phyloP scores from a whole-genome alignment of 108 stramenopile species.

The Cyclotella cryptica region DNA sequence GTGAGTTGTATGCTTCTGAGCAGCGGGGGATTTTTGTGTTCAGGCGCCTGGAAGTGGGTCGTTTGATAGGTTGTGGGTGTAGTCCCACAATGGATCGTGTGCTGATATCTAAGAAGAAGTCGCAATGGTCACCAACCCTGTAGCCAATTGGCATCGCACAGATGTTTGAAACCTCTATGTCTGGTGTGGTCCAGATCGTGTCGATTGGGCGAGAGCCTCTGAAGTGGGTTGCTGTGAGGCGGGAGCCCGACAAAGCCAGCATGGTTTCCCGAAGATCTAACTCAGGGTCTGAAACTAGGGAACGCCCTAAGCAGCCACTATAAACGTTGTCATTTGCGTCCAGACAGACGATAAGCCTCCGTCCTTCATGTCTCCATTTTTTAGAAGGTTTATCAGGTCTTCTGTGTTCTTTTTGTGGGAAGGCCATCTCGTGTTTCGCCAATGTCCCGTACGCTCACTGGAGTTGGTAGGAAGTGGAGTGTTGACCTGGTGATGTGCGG shows the following conservation, averaged over 20 bases:
- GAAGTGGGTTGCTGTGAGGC: too few relatives aligned
- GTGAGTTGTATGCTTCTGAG: conserved; percentile 6
- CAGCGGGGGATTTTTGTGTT: conserved; percentile 7
- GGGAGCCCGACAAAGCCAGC: background rate
- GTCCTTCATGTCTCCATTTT: conserved; percentile 13
- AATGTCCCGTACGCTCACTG: conserved; percentile 3
- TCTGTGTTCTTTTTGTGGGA: conserved; percentile 12
- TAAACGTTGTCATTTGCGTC: too few relatives aligned
- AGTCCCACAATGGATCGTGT: conserved; percentile 15
- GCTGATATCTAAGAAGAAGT: conserved; percentile 5
- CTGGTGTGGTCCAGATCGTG: too few relatives aligned
- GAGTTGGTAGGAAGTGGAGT: conserved; percentile 7
- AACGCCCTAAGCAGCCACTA: background rate
- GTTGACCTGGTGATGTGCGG: background rate
- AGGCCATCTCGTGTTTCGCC: background rate
- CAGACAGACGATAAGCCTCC: conserved; percentile 8
- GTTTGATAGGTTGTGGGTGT: background rate
- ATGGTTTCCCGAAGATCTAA: conserved; percentile 12
- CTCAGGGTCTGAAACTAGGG: background rate
- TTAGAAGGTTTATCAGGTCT: too few relatives aligned
- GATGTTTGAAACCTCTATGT: background rate
- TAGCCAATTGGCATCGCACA: conserved; percentile 23
- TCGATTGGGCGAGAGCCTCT: too few relatives aligned
- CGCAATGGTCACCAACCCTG: conserved; percentile 28
- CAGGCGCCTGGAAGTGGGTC: background rate